Evolutionary conservation across 2,329 filamentous ascomycete genomes (phyloP).

Genomic region (Penicillium sp.): DNA sequence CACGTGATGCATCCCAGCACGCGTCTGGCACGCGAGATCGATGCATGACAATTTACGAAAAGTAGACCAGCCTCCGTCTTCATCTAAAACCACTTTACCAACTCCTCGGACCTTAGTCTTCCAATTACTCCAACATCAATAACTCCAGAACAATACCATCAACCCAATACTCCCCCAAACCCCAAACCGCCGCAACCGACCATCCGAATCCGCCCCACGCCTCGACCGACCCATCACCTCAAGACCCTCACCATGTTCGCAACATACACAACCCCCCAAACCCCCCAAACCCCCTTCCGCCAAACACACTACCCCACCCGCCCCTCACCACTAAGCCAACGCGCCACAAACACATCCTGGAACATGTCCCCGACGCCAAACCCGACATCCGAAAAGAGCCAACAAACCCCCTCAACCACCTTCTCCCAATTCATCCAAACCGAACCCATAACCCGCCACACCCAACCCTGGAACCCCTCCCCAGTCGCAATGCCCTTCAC

Average conservation of each 20-base stretch:
- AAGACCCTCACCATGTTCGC: conserved; percentile 29
- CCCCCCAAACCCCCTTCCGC: conserved; percentile 23
- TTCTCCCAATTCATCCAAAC: conserved; percentile 5
- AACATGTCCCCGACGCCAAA: conserved; percentile 21
- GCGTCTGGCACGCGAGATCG: conserved; percentile 5
- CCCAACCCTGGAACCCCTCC: background rate
- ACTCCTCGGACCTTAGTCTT: background rate
- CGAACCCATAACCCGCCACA: conserved; percentile 3
- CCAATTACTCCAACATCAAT: background rate
- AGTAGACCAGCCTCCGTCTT: background rate
- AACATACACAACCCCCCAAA: conserved; percentile 20
- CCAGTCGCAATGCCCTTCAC: conserved; percentile 1
- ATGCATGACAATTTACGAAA: background rate
- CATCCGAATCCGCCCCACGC: conserved; percentile 22
- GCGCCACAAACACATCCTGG: conserved; percentile 22
- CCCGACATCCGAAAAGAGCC: background rate
- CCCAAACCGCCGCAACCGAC: conserved; percentile 11
- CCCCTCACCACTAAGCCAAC: conserved; percentile 27
- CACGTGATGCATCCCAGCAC: conserved; percentile 5
- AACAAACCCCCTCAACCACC: background rate
- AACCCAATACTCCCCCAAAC: background rate
- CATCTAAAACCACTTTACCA: background rate
- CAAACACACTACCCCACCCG: conserved; percentile 26
- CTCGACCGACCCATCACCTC: conserved; percentile 8
- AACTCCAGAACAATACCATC: too few species aligned